Percentiles rank a stretch among this genome's conserved stretches.
Evolutionary conservation across 1,284 basidiomycete species (phyloP).

Genomic region (Puccinia triticina): DNA sequence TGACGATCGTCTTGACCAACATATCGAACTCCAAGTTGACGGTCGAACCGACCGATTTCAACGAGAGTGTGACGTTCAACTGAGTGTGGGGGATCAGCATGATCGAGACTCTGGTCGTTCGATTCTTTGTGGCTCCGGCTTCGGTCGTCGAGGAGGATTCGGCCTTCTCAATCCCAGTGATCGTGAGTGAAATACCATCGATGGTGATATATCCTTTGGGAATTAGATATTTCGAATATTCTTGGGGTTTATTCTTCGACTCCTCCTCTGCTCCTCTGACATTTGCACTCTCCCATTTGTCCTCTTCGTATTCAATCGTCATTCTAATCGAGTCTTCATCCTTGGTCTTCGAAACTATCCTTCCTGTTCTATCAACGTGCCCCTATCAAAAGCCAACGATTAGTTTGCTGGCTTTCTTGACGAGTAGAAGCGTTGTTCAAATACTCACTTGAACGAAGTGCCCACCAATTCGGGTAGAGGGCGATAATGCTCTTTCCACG

Average conservation of each 20-base stretch:
- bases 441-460: slow-evolving; percentile 83
- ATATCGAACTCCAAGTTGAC: slow-evolving; percentile 96
- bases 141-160: slow-evolving; percentile 63
- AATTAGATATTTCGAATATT: slow-evolving; percentile 75
- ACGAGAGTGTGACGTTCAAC: slow-evolving; percentile 78
- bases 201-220: slow-evolving; percentile 96
- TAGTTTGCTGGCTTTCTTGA: neutral
- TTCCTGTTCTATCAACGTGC: slow-evolving; percentile 88
- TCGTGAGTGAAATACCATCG: slow-evolving; percentile 89
- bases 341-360: slow-evolving; percentile 68
- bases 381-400: slow-evolving; percentile 65
- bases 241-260: slow-evolving; percentile 73
- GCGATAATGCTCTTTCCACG: slow-evolving; percentile 91
- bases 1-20: slow-evolving; percentile 68
- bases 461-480: slow-evolving; percentile 88
- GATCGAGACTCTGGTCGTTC: slow-evolving; percentile 70
- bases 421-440: slow-evolving; percentile 1
- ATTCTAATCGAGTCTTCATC: slow-evolving; percentile 88
- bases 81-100: slow-evolving; percentile 97
- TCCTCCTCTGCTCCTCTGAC: slow-evolving; percentile 73
- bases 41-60: slow-evolving; percentile 74
- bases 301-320: slow-evolving; percentile 71
- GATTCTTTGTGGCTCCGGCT: slow-evolving; percentile 65
- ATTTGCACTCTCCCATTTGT: slow-evolving; percentile 66
- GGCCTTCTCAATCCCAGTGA: slow-evolving; percentile 66